These are phyloP conservation scores for Pseudocercospora cruenta DNA, from an alignment of 2,329 filamentous ascomycete genomes.

Conservation along the genomic window DNA sequence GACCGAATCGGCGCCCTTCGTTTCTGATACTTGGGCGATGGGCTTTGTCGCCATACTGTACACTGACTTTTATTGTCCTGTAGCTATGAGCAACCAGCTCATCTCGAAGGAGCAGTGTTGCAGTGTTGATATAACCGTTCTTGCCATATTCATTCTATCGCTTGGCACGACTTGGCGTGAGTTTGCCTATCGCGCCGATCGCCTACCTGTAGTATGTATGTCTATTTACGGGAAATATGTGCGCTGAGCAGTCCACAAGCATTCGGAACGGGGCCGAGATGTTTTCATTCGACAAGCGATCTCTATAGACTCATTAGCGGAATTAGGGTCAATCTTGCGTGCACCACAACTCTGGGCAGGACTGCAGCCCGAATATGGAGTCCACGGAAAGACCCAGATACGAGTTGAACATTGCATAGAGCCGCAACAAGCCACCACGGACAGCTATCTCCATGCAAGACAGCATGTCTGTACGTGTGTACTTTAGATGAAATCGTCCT, in stretches of 20 bases:
- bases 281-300: background rate
- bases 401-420: background rate
- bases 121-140: too few relatives aligned
- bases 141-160: too few relatives aligned
- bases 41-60: background rate
- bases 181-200: background rate
- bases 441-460: background rate
- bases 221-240: background rate
- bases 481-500: background rate
- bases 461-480: background rate
- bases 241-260: background rate
- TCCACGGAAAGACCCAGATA: too few relatives aligned
- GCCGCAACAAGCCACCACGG: too few relatives aligned
- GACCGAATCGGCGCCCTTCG: constrained; percentile 15
- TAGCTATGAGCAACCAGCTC: too few relatives aligned
- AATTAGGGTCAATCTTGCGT: too few relatives aligned
- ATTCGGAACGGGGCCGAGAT: background rate
- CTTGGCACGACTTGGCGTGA: too few relatives aligned
- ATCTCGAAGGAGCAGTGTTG: too few relatives aligned
- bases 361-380: too few relatives aligned
- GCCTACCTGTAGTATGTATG: background rate
- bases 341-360: too few relatives aligned
- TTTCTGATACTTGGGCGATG: background rate
- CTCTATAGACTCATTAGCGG: too few relatives aligned
- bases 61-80: too few relatives aligned